A percentile compares a stretch with the other conserved stretches of the same genome.
Evolutionary conservation across 129 eudicot genomes (phyloP).

Genomic region (Saposhnikovia divaricata): DNA sequence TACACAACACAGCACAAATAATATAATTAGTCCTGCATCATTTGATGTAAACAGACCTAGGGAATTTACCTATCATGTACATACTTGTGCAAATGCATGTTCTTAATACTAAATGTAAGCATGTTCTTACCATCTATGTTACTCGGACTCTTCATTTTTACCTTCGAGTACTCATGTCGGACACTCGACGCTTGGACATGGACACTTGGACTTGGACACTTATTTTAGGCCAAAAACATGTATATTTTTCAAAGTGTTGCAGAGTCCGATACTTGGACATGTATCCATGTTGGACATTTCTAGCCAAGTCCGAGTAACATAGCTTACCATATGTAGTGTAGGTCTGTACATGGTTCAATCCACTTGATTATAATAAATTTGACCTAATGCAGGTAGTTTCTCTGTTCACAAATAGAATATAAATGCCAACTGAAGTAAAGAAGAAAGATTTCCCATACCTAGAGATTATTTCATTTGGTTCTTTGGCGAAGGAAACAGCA

Average conservation of each 20-base stretch:
- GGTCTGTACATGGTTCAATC: neutral
- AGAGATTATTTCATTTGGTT: constrained; percentile 79
- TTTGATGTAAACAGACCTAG: neutral
- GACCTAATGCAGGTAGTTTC: neutral
- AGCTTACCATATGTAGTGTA: neutral
- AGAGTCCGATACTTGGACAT: too few relatives aligned
- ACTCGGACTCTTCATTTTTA: too few relatives aligned
- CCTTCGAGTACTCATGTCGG: too few relatives aligned
- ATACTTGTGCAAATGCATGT: neutral
- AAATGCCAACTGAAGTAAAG: neutral
- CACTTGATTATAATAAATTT: neutral
- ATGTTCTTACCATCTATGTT: too few relatives aligned
- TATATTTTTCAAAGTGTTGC: too few relatives aligned
- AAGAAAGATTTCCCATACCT: constrained; percentile 34
- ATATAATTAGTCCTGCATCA: neutral
- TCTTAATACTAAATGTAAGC: neutral
- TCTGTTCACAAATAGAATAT: neutral
- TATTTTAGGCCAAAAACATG: too few relatives aligned
- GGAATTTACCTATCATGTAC: neutral
- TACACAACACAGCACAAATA: neutral
- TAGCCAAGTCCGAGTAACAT: too few relatives aligned
- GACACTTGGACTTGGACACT: too few relatives aligned
- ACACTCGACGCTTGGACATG: too few relatives aligned
- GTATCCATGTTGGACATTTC: too few relatives aligned
- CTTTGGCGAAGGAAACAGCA: constrained; percentile 91